phyloP scores from a whole-genome alignment of 1,284 basidiomycete species.

The Waitea zeae region DNA sequence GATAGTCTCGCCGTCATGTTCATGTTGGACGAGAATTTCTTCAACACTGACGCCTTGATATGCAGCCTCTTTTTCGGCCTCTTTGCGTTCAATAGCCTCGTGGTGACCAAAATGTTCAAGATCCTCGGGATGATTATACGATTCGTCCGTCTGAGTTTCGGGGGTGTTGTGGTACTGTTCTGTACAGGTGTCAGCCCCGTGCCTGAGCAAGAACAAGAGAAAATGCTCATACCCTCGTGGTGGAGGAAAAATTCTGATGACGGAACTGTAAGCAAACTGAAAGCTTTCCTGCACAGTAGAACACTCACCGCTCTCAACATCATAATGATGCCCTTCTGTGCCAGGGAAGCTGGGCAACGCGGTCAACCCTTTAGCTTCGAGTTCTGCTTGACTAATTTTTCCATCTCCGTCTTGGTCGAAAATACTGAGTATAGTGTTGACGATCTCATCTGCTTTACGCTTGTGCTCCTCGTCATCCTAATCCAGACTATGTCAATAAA shows the following conservation, averaged over 20 bases:
- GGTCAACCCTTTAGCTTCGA: conserved; percentile 60
- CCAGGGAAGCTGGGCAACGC: conserved; percentile 85
- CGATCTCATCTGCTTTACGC: conserved; percentile 73
- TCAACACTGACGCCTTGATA: conserved; percentile 69
- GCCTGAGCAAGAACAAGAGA: not conserved
- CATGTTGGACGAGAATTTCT: conserved; percentile 40
- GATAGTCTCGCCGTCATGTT: conserved; percentile 18
- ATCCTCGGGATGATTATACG: conserved; percentile 89
- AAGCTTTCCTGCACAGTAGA: not conserved
- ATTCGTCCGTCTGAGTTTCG: conserved; percentile 91
- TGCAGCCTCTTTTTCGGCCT: conserved; percentile 69
- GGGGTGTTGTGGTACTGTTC: conserved; percentile 90
- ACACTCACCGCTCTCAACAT: conserved; percentile 63
- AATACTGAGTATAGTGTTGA: conserved; percentile 52
- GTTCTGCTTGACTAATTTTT: conserved; percentile 64
- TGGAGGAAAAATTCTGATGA: conserved; percentile 71
- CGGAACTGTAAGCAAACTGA: conserved; percentile 3
- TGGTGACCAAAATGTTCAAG: conserved; percentile 81
- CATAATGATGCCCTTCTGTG: conserved; percentile 86
- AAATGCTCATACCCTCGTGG: conserved; percentile 58
- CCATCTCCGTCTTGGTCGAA: conserved; percentile 76
- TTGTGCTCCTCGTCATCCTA: conserved; percentile 72
- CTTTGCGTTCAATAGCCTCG: conserved; percentile 72
- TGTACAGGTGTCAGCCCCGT: conserved; percentile 11
- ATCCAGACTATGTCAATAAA: not conserved